phyloP scores from a whole-genome alignment of 495 filamentous ascomycete genomes.

The Penicillium atrosanguineum region DNA sequence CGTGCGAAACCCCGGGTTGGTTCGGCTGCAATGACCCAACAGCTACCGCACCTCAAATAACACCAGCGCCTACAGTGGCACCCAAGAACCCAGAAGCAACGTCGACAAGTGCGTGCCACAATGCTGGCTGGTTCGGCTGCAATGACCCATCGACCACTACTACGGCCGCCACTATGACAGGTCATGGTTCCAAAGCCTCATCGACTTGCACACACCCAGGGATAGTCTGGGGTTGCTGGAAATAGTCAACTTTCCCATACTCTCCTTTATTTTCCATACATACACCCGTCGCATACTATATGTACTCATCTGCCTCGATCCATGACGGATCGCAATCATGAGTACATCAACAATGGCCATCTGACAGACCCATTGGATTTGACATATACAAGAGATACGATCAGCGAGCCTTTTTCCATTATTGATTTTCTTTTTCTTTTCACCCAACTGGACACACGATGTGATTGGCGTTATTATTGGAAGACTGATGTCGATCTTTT shows the following conservation, averaged over 20 bases:
- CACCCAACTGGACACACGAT: not conserved
- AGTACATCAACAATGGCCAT: not conserved
- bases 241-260: not conserved
- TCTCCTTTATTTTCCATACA: not conserved
- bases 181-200: not conserved
- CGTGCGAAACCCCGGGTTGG: slow-evolving; percentile 81
- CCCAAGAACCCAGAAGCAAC: not conserved
- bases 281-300: not conserved
- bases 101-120: slow-evolving; percentile 11
- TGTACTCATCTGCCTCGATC: not conserved
- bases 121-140: slow-evolving; percentile 15
- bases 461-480: slow-evolving; percentile 2
- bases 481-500: not conserved
- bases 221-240: slow-evolving; percentile 1
- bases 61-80: slow-evolving; percentile 21
- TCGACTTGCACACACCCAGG: not conserved
- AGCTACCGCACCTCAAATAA: slow-evolving; percentile 26
- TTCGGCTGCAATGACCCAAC: slow-evolving; percentile 51
- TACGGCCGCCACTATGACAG: not conserved
- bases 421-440: not conserved
- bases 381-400: slow-evolving; percentile 2
- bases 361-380: not conserved
- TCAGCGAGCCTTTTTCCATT: not conserved
- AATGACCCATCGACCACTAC: slow-evolving; percentile 4
- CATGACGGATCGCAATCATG: not conserved